Evolutionary conservation across 371 early-diverging fungal species (phyloP), one percentile per base, ranked within the genome.

Genomic region (Dinochytrium kinnereticum): DNA sequence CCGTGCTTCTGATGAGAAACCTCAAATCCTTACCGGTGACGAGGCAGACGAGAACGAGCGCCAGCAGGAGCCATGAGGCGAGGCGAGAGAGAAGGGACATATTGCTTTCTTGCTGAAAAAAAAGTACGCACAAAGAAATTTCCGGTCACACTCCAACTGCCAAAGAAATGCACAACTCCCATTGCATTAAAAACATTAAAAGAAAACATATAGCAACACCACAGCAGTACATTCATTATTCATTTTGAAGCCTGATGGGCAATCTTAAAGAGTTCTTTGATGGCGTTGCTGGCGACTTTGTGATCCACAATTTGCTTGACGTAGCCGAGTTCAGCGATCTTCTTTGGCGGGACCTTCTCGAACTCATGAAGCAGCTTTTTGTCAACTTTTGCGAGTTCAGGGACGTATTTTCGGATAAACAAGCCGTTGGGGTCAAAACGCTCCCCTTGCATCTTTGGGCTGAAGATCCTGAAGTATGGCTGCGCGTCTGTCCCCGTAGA

Each of bases 381-480:
- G 59, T 64, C 65, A 5, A 81, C 39, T 15, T 44, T 65, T 28
- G 34, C 50, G 40, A 85, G 70, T 71, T 86, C 84, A 10, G 79
- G 79, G 34, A 84, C 78, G 69, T 76, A 82, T 55, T 75, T 70
- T 21, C 78, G 71, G 59, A 85, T 84, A 65, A 73, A 84, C 2
- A 31, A 59, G 37, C 90, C 90, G 2, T 82, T 78, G 2, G 84
- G 81, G 75, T 92, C 92, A 78, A 87, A 90, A 65, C 81, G 78
- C 40, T 81, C 74, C 49, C 74, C 51, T 59, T 86, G 86, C 19
- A 82, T 65, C 17, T 74, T 72, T 1, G 90, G 89, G 74, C 90
- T 92, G 78, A 90, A 91, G n/a, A 90, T 82, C 1, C 91, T 81
- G 76, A 90, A 91, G 73, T 90, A 92, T 0, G 92, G 91, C 68